Conservation (phyloP, 495 filamentous ascomycete species). For the Penicillium subrubescens region DNA sequence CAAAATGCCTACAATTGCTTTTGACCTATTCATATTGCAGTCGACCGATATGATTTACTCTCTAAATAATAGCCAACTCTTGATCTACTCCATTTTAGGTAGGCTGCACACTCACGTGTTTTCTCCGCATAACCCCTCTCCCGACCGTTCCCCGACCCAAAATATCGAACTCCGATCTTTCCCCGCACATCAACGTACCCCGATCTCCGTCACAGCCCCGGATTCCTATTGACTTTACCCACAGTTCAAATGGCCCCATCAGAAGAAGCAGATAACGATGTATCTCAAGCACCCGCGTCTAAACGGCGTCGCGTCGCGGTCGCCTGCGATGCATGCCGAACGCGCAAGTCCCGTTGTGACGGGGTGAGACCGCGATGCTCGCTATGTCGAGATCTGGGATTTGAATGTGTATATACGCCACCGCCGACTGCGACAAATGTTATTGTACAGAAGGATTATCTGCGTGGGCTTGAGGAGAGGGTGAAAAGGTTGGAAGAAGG, state of each 20-base stretch:
- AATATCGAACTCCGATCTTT: too few species aligned
- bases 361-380: slow-evolving; percentile 48
- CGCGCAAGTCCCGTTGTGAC: slow-evolving; percentile 52
- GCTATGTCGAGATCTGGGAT: slow-evolving; percentile 43
- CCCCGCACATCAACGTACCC: background rate
- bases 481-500: slow-evolving; percentile 27
- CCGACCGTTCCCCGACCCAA: too few species aligned
- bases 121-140: too few species aligned
- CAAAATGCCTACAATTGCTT: too few species aligned
- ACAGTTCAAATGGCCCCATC: slow-evolving; percentile 11
- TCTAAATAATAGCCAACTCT: too few species aligned
- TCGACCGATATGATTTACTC: too few species aligned
- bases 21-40: too few species aligned
- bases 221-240: background rate
- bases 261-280: background rate
- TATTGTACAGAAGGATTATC: slow-evolving; percentile 47
- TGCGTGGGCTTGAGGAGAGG: slow-evolving; percentile 24
- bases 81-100: too few species aligned
- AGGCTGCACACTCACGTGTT: too few species aligned
- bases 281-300: slow-evolving; percentile 4
- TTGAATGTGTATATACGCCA: slow-evolving; percentile 49
- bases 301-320: slow-evolving; percentile 42
- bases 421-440: slow-evolving; percentile 42
- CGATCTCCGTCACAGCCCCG: background rate
- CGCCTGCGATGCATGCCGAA: slow-evolving; percentile 49